Evolutionary conservation across 805 yeast species (phyloP), one percentile per base, ranked within the genome.

Genomic region (Scheffersomyces coipomensis): DNA sequence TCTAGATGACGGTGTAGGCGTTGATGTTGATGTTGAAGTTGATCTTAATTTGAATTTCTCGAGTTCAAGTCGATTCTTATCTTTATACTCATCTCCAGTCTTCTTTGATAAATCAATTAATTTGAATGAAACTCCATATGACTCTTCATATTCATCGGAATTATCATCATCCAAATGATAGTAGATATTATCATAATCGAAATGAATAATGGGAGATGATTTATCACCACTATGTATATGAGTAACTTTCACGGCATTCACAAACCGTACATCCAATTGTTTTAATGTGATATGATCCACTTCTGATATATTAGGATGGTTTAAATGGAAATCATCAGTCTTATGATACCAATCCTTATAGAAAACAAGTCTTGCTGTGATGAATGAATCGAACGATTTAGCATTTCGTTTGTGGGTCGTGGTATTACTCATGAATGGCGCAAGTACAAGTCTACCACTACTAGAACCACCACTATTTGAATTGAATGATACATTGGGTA

Each of bases 341-440:
- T 53, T 54, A 34, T 50, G 50, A 34, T 51, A 58, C 71, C 71
- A 67, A 44, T 68, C 73, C 25, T 52, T 53, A 46, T 57, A 66
- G 38, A 68, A 62, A 2, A 64, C 33, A 3, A 64, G 39, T 21
- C 66, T 45, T 3, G 53, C 44, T 4, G 23, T 35, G 8, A 27
- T 27, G 11, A 27, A 27, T 27, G 30, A n/a, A 27, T 27, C 30
- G 15, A 27, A 27, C 3, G 30, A 27, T 6, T 7, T 8, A 9
- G 6, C n/a, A 10, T 25, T 25, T 9, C 29, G 12, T 9, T n/a
- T n/a, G 5, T 25, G 10, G 11, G n/a, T 24, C 11, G 11, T 12
- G 5, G 30, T 27, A 21, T 6, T 21, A 21, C 23, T 21, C 23
- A 21, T 27, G 25, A 40, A 43, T 10, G 55, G 55, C 5, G 46